Conservation (phyloP, 257 asterid species). For the Nicotiana obtusifolia region DNA sequence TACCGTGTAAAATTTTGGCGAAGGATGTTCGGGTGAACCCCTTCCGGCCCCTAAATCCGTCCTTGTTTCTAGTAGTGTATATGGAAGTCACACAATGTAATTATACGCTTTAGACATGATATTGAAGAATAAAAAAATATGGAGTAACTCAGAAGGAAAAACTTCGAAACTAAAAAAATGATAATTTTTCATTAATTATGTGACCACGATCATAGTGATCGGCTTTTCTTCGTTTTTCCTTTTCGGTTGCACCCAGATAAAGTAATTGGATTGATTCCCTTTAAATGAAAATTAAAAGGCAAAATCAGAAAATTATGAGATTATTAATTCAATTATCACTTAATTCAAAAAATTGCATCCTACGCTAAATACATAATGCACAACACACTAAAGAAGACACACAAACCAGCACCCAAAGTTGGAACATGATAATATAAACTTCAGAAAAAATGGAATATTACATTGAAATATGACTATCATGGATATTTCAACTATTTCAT, state of each 20-base stretch:
- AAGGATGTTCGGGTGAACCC: too few species aligned
- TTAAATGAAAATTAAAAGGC: neutral
- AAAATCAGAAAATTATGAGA: neutral
- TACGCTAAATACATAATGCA: neutral
- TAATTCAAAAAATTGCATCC: neutral
- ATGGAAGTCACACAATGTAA: too few species aligned
- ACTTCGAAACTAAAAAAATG: too few species aligned
- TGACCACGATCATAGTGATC: neutral
- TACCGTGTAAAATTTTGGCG: too few species aligned
- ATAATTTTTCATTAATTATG: neutral
- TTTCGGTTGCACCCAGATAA: neutral
- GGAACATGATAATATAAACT: neutral
- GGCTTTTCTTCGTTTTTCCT: neutral
- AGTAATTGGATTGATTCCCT: neutral
- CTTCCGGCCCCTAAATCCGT: too few species aligned
- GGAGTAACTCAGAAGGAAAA: too few species aligned
- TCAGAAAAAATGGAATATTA: too few species aligned
- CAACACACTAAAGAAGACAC: neutral
- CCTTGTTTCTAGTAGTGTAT: too few species aligned
- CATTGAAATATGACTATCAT: too few species aligned
- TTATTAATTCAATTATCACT: neutral
- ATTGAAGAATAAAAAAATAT: too few species aligned
- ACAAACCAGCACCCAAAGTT: neutral
- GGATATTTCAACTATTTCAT: neutral
- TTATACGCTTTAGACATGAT: too few species aligned